A percentile compares a stretch with the other conserved stretches of the same genome.
These are phyloP conservation scores for Annona cherimola DNA, from an alignment of 164 flowering plant species.

Conservation along the genomic window DNA sequence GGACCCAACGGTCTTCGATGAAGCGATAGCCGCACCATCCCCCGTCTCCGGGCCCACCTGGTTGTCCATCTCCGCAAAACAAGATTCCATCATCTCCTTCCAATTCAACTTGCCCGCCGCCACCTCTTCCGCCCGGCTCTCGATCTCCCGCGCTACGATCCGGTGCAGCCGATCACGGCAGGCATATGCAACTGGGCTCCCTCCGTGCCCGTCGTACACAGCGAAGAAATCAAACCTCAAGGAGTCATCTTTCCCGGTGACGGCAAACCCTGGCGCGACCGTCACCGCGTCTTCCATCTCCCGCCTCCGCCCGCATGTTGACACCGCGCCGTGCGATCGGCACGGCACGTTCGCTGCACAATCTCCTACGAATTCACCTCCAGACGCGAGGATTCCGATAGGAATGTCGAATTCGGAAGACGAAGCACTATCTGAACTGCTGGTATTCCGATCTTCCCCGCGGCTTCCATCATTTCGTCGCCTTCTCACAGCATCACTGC, in stretches of 20 bases:
- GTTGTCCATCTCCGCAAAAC: constrained; percentile 61
- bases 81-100: constrained; percentile 46
- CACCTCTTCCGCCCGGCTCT: neutral
- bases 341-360: neutral
- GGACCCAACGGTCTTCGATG: constrained; percentile 47
- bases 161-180: constrained; percentile 55
- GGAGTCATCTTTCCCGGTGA: neutral
- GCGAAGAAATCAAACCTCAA: constrained; percentile 51
- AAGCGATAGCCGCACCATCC: constrained; percentile 14
- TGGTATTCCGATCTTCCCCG: neutral
- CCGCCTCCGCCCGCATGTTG: constrained; percentile 62
- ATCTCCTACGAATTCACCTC: constrained; percentile 5
- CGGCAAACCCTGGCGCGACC: constrained; percentile 33
- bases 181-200: constrained; percentile 50
- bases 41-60: constrained; percentile 25
- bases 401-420: neutral
- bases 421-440: neutral
- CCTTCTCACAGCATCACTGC: neutral
- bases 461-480: neutral
- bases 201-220: constrained; percentile 90
- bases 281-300: constrained; percentile 85
- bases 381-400: constrained; percentile 5
- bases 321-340: constrained; percentile 39
- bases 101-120: constrained; percentile 24
- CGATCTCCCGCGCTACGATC: constrained; percentile 35